Base-by-base conservation (phyloP, 106 monocot species). In the Dendrobium catenatum region DNA sequence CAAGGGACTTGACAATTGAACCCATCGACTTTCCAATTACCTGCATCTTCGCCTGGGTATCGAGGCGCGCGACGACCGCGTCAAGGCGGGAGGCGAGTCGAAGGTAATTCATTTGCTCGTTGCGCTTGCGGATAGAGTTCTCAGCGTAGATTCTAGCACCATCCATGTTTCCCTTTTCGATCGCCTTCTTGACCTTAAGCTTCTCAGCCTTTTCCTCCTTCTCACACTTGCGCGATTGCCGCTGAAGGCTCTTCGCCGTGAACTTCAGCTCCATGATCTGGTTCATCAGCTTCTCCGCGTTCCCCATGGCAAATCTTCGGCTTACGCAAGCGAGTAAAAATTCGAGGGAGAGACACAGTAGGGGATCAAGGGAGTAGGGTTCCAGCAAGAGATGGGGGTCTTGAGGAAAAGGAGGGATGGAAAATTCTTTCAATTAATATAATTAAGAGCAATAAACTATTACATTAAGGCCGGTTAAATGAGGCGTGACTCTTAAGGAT, bases 21-120 rank as follows among this genome's bases (percentile, higher is more conserved):
- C 42, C 59, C 82, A 82, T 85, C 44, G 78, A 82, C 81, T 81
- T 85, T 42, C 81, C 81, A 58, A 81, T 78, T 40, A 31, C 61
- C 78, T 85, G 81, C 81, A 81, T 85, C 81, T 85, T 85, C 72
- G 73, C 85, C 81, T 82, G 81, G 43, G 81, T 85, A 22, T 85
- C 85, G 13, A 84, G 76, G 11, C 80, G 84, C 47, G 84, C 84
- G 43, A 84, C 80, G 67, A 84, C 80, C 48, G 76, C 84, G 17
- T 84, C 84, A n/a, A 84, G 84, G 64, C 84, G 84, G 49, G 80
- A 84, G 80, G 84, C 48, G 61, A 84, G 84, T 74, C 84, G 84
- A 66, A 84, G 80, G 76, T 84, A 84, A 75, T 84, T 84, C 81
- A 85, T 78, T 78, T 85, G 81, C 85, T 85, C 82, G 78, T 19